Evolutionary conservation across 2,329 filamentous ascomycete species (phyloP), one percentile per base, ranked within the genome.

Genomic region (Pseudopyrenochaeta lycopersici): DNA sequence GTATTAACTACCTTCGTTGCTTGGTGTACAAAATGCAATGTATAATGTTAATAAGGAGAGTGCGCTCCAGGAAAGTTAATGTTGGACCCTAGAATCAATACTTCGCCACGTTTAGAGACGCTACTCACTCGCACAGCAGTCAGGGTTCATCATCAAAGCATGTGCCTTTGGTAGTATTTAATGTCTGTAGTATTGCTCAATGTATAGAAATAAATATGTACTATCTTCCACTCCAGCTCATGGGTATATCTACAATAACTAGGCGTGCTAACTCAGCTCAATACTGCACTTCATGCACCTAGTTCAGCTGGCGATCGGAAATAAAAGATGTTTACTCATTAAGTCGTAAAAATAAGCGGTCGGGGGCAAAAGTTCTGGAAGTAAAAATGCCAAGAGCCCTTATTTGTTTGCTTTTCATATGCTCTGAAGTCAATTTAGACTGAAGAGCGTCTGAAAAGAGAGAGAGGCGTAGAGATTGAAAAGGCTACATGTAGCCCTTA

Each of bases 191-290:
- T 5, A 27, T 27, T 27, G 23, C 23, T 27, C 23, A 17, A 17
- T 15, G 14, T 15, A 15, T 17, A 36, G 33, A n/a, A 36, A 36
- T n/a, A n/a, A 36, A 36, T 21, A 21, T 20, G 18, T 15, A 39
- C 21, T 10, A 39, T 23, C 21, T 39, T 20, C 36, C 45, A 32
- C 36, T 43, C 45, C 31, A 49, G 48, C 23, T 33, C 33, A 43
- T 43, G 50, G 50, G 45, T 53, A 53, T 48, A 53, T 44, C 23
- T 49, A 49, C 38, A 44, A 44, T 27, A 27, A 41, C 35, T 38
- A 7, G 18, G 21, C 35, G 15, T 18, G 30, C 38, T 23, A 11
- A n/a, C 11, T 18, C 29, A 4, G 14, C 17, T 31, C 43, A 6
- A 43, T 23, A 35, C 20, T 27, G 30, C 29, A 18, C 11, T 33